Evolutionary conservation across 345 rosid genomes (phyloP).

Genomic region (Sisymbrium irio): DNA sequence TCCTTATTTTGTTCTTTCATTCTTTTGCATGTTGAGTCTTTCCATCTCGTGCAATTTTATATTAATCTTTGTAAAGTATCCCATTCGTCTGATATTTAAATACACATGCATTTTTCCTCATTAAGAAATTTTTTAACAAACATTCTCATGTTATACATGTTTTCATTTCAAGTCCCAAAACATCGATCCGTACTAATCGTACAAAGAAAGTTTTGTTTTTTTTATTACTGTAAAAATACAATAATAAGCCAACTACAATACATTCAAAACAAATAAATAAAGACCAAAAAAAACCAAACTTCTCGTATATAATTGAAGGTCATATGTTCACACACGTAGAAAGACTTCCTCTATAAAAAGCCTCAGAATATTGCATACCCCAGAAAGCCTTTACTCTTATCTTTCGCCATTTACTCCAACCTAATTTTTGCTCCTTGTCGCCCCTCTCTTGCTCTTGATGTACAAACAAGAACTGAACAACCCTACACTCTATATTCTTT

Average conservation of each 20-base stretch:
- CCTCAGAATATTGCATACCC: not conserved
- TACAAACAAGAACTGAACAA: not conserved
- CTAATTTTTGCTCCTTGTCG: conserved; percentile 19
- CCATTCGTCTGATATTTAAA: not conserved
- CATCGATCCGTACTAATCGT: conserved; percentile 13
- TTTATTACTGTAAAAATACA: not conserved
- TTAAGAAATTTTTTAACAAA: conserved; percentile 12
- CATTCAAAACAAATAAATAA: not conserved
- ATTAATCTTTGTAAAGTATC: conserved; percentile 1
- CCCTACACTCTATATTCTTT: conserved; percentile 1
- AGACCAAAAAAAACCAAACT: not conserved
- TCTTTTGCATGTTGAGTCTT: conserved; percentile 23
- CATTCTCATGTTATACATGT: conserved; percentile 16
- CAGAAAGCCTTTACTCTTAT: conserved; percentile 9
- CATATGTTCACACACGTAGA: conserved; percentile 39
- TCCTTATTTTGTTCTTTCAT: conserved; percentile 2
- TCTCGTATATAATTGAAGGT: not conserved
- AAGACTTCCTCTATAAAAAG: conserved; percentile 17
- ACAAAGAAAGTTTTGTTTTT: conserved; percentile 1
- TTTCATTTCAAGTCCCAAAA: not conserved
- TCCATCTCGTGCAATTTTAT: not conserved
- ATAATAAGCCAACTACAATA: not conserved
- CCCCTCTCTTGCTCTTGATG: conserved; percentile 17
- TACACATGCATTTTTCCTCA: conserved; percentile 12
- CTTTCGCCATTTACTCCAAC: conserved; percentile 7